phyloP scores from a whole-genome alignment of 768 basidiomycete species.

The Psilocybe cyanescens region DNA sequence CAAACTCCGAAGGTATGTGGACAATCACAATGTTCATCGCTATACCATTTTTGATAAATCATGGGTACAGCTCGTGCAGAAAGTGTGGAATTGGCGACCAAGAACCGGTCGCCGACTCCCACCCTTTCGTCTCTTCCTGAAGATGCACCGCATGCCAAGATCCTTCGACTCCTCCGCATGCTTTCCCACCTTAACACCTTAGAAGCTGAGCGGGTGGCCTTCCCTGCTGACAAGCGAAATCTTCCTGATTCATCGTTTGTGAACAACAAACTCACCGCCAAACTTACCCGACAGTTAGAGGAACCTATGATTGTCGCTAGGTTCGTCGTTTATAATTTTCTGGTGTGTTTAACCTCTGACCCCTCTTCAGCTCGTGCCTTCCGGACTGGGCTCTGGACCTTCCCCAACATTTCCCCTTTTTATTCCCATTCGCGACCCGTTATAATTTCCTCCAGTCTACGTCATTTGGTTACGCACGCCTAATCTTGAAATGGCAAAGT shows the following conservation, averaged over 20 bases:
- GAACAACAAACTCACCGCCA: conserved; percentile 97
- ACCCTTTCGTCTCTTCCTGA: conserved; percentile 81
- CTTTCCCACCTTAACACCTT: conserved; percentile 80
- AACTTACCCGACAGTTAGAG: conserved; percentile 95
- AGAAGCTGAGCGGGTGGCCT: conserved; percentile 64
- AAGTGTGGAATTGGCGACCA: conserved; percentile 44
- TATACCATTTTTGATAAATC: not conserved
- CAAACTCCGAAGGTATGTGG: conserved; percentile 60
- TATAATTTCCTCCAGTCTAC: conserved; percentile 98
- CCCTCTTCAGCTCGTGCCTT: conserved; percentile 74
- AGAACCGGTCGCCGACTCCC: conserved; percentile 66
- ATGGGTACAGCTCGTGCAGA: conserved; percentile 38
- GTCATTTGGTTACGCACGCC: conserved; percentile 94
- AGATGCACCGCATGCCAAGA: conserved; percentile 86
- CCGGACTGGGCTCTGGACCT: conserved; percentile 98
- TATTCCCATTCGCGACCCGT: conserved; percentile 98
- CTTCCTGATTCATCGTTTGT: conserved; percentile 87
- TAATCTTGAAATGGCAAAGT: conserved; percentile 94
- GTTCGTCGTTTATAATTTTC: conserved; percentile 43
- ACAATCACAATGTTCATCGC: not conserved
- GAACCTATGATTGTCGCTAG: conserved; percentile 99
- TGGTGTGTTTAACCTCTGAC: not conserved
- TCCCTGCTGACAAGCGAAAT: conserved; percentile 54
- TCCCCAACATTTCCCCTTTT: conserved; percentile 96
- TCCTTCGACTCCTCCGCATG: conserved; percentile 87